These are phyloP conservation scores for Hemileccinum rubropunctum DNA, from an alignment of 768 basidiomycete species.

Conservation along the genomic window DNA sequence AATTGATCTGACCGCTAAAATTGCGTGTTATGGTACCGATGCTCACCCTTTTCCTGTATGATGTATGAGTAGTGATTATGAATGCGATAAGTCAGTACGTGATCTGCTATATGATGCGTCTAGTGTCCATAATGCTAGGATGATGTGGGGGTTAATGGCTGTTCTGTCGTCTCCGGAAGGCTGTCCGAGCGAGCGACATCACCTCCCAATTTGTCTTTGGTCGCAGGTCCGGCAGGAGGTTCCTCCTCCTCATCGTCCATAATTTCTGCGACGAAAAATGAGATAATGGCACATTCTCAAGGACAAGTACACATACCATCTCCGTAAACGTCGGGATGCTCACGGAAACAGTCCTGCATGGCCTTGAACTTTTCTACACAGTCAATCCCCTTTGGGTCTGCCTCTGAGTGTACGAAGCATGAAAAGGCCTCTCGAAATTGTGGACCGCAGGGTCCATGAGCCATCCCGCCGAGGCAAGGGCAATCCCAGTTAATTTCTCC, in stretches of 20 bases:
- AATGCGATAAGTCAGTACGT: constrained; percentile 26
- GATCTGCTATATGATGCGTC: constrained; percentile 18
- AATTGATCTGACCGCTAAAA: constrained; percentile 20
- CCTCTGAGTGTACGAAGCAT: constrained; percentile 92
- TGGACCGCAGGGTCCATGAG: constrained; percentile 90
- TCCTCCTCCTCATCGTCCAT: constrained; percentile 64
- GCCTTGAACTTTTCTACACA: constrained; percentile 96
- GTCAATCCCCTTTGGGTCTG: constrained; percentile 96
- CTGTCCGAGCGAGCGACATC: constrained; percentile 3
- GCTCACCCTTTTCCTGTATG: constrained; percentile 11
- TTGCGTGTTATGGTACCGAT: constrained; percentile 1
- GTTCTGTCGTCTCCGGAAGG: constrained; percentile 8
- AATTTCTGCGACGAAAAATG: constrained; percentile 45
- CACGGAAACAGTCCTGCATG: constrained; percentile 98
- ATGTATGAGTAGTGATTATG: constrained; percentile 32
- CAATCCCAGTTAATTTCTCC: constrained; percentile 99
- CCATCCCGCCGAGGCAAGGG: constrained; percentile 98
- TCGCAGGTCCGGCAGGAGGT: constrained; percentile 8
- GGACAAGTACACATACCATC: constrained; percentile 59
- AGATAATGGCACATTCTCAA: constrained; percentile 3
- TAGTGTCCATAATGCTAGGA: constrained; percentile 20
- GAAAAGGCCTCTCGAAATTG: constrained; percentile 95
- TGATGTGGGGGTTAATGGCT: constrained; percentile 9
- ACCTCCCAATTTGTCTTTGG: constrained; percentile 6
- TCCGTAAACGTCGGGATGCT: constrained; percentile 93